Evolutionary conservation across 805 yeast genomes (phyloP), one percentile per base, ranked within the genome.

Genomic region (Zygosaccharomyces bailii): DNA sequence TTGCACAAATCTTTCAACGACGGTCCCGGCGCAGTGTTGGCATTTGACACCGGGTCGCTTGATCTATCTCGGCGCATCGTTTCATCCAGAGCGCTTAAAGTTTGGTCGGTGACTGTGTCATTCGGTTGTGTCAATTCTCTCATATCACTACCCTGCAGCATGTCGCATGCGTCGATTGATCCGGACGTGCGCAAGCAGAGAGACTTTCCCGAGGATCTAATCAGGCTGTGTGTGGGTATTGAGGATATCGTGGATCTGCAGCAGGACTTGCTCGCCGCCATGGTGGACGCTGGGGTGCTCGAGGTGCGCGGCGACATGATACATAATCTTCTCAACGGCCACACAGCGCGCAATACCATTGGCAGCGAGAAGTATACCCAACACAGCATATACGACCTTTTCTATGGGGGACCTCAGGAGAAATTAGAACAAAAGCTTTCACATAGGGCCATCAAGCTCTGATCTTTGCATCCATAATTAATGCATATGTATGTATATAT

Each of bases 101-200:
- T 91, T 31, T 90, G 84, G 71, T 87, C 90, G 31, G 87, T 90
- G 52, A 86, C 96, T 5, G 97, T 90, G 6, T 85, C 95, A 8
- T 90, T 90, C 67, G 98, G 98, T 17, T 85, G 96, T 64, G 96
- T 91, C 49, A 87, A 88, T 71, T 86, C 96, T 13, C 74, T 90
- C 60, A 87, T 90, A 46, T 87, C 96, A 31, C 78, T 90, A 82
- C 98, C 98, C 11, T 87, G 97, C 66, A 78, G 79, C 65, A 90
- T 90, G 97, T 86, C 96, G 5, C 98, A 90, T 61, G 97, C 97
- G n/a, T 84, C 96, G 2, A 90, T 90, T 50, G 96, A 89, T 55
- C 84, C 89, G 19, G 79, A 86, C 59, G 82, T 87, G 3, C 80
- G 97, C 65, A 82, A 81, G 39, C 95, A 85, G 64, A 80, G 98